These are phyloP conservation scores for Spergularia marina DNA, from an alignment of 148 eudicot genomes.

Conservation along the genomic window DNA sequence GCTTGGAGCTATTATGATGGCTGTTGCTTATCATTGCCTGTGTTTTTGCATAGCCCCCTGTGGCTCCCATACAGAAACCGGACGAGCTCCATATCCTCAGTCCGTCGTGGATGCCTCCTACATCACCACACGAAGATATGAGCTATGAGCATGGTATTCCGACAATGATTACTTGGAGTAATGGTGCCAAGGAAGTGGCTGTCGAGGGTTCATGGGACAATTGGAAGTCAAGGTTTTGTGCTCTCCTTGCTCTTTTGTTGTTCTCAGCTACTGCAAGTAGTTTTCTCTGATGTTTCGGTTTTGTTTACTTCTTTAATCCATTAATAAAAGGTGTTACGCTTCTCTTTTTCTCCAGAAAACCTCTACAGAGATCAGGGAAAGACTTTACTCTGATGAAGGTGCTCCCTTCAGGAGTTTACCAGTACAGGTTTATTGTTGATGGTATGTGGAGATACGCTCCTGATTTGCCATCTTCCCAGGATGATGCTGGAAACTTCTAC, in stretches of 20 bases:
- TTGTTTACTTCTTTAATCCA: not conserved
- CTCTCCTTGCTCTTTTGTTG: not conserved
- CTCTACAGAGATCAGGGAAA: slow-evolving; percentile 70
- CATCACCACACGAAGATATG: slow-evolving; percentile 39
- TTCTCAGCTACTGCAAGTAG: not conserved
- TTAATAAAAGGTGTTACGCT: not conserved
- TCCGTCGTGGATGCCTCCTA: slow-evolving; percentile 47
- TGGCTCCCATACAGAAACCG: slow-evolving; percentile 67
- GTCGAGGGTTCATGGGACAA: slow-evolving; percentile 95
- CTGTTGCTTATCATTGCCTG: not conserved
- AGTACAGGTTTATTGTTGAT: slow-evolving; percentile 73
- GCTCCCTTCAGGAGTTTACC: slow-evolving; percentile 87
- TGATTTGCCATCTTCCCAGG: slow-evolving; percentile 65
- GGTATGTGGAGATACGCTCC: slow-evolving; percentile 68
- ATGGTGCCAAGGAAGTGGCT: slow-evolving; percentile 67
- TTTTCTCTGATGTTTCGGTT: not conserved
- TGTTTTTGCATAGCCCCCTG: slow-evolving; percentile 45
- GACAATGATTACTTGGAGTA: slow-evolving; percentile 75
- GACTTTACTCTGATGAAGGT: slow-evolving; percentile 81
- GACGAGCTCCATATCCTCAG: slow-evolving; percentile 55
- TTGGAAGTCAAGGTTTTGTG: slow-evolving; percentile 70
- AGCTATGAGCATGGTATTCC: slow-evolving; percentile 55
- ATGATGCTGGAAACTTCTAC: slow-evolving; percentile 71
- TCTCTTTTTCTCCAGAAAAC: slow-evolving; percentile 46
- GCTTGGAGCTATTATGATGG: not conserved